Evolutionary conservation across 106 monocot species (phyloP).

Genomic region (Allium fistulosum): DNA sequence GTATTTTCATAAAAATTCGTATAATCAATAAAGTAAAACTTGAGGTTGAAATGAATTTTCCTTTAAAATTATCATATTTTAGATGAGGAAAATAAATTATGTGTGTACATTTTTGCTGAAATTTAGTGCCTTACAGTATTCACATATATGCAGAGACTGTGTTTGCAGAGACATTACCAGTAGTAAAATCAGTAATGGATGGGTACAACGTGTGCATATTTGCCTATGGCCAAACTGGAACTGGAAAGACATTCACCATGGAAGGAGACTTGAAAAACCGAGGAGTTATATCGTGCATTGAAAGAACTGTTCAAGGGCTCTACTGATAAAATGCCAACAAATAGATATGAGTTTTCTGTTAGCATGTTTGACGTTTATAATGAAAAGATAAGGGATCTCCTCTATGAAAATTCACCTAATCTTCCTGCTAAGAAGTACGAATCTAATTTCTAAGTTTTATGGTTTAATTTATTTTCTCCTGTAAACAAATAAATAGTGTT

Average conservation of each 20-base stretch:
- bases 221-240: slow-evolving; percentile 96
- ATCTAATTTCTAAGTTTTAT: slow-evolving; percentile 1
- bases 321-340: slow-evolving; percentile 20
- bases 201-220: slow-evolving; percentile 94
- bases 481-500: background rate
- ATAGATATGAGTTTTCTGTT: slow-evolving; percentile 57
- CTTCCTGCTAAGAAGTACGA: slow-evolving; percentile 48
- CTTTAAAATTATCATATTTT: no score
- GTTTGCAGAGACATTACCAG: slow-evolving; percentile 69
- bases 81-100: no score
- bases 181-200: slow-evolving; percentile 80
- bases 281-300: slow-evolving; percentile 85
- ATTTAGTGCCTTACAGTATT: background rate
- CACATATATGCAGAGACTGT: slow-evolving; percentile 42
- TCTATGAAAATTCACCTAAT: slow-evolving; percentile 39
- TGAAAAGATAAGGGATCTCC: slow-evolving; percentile 85
- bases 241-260: slow-evolving; percentile 98
- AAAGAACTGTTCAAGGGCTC: slow-evolving; percentile 76
- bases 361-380: slow-evolving; percentile 97
- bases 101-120: no score
- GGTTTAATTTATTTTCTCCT: background rate
- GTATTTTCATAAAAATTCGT: no score
- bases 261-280: slow-evolving; percentile 77
- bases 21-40: no score
- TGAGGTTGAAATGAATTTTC: no score